A percentile compares a stretch with the other conserved stretches of the same genome.
phyloP scores from a whole-genome alignment of 768 basidiomycete genomes.

The Asterophora parasitica region DNA sequence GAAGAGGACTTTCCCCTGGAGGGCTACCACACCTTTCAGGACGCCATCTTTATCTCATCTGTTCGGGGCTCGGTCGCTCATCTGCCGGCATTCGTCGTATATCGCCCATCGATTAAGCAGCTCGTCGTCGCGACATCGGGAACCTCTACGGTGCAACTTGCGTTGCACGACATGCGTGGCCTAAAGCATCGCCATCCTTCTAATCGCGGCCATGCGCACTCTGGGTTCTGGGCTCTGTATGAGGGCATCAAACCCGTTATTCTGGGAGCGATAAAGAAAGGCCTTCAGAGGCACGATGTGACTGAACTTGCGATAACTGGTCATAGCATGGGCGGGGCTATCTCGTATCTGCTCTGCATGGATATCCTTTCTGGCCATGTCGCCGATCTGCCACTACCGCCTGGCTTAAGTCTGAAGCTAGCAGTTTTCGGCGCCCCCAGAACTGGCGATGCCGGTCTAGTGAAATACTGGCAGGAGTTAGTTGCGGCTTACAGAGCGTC shows the following conservation, averaged over 20 bases:
- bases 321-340: conserved; percentile 53
- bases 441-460: conserved; percentile 40
- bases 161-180: conserved; percentile 42
- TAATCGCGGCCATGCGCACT: conserved; percentile 38
- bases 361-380: conserved; percentile 36
- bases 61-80: conserved; percentile 39
- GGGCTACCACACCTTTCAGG: conserved; percentile 36
- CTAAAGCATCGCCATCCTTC: conserved; percentile 35
- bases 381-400: conserved; percentile 13
- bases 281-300: conserved; percentile 30
- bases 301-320: conserved; percentile 47
- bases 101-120: conserved; percentile 39
- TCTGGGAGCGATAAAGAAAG: conserved; percentile 33
- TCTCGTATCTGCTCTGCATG: conserved; percentile 46
- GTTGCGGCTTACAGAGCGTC: conserved; percentile 28
- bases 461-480: conserved; percentile 35
- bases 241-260: conserved; percentile 32
- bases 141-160: conserved; percentile 38
- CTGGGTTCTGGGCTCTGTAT: conserved; percentile 53
- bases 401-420: conserved; percentile 33
- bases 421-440: conserved; percentile 50
- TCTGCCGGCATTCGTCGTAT: conserved; percentile 44
- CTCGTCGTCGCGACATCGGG: conserved; percentile 51
- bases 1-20: conserved; percentile 47
- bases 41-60: conserved; percentile 28